These are phyloP conservation scores for Lepidium aucheri DNA, from an alignment of 345 rosid genomes.

Conservation along the genomic window DNA sequence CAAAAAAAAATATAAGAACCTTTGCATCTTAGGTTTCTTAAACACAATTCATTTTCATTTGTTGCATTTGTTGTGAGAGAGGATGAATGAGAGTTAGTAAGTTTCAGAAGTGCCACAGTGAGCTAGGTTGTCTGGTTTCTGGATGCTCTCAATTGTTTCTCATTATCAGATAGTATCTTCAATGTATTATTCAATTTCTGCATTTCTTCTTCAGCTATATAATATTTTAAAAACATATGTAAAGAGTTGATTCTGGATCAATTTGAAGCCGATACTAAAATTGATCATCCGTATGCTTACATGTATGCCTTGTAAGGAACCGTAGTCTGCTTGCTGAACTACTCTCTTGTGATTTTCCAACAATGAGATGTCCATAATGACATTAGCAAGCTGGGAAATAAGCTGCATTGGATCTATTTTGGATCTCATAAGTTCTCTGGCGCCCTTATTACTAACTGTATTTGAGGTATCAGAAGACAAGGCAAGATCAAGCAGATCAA, in stretches of 20 bases:
- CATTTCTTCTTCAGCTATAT: constrained; percentile 71
- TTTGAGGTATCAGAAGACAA: constrained; percentile 87
- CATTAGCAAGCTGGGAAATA: constrained; percentile 83
- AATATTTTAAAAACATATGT: not conserved
- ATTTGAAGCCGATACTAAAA: not conserved
- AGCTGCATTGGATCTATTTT: constrained; percentile 95
- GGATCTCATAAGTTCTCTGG: constrained; percentile 87
- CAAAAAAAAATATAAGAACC: constrained; percentile 20
- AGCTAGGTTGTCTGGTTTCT: constrained; percentile 96
- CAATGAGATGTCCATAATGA: constrained; percentile 87
- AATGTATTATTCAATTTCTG: constrained; percentile 65
- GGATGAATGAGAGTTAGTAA: constrained; percentile 54
- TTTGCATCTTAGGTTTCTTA: constrained; percentile 37
- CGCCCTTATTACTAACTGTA: constrained; percentile 87
- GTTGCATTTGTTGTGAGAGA: constrained; percentile 33
- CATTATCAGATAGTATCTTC: constrained; percentile 85
- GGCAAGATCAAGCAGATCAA: constrained; percentile 84
- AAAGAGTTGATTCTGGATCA: not conserved
- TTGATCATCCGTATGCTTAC: constrained; percentile 34
- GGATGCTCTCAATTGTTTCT: constrained; percentile 84
- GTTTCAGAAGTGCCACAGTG: constrained; percentile 83
- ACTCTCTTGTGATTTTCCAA: constrained; percentile 54
- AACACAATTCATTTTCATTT: constrained; percentile 37
- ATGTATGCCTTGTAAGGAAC: constrained; percentile 49
- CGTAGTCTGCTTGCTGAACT: constrained; percentile 50